Percentiles rank a stretch among this genome's conserved stretches.
Conservation (phyloP, 768 basidiomycete genomes). For the Termitomyces eurrhizus region DNA sequence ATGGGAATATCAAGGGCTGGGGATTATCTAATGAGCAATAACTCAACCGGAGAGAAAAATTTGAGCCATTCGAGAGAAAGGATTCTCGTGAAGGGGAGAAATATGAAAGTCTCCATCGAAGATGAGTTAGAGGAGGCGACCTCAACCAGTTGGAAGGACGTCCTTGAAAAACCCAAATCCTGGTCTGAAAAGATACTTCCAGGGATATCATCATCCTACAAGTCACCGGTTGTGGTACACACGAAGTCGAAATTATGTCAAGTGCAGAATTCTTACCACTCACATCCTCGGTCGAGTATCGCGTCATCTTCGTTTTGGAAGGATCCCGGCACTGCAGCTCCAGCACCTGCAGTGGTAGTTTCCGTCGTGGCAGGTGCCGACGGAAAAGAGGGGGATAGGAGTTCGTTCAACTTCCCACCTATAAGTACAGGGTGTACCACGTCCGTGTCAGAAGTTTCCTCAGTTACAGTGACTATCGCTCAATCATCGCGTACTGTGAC, state of each 20-base stretch:
- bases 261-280: conserved; percentile 24
- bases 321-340: conserved; percentile 48
- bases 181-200: conserved; percentile 36
- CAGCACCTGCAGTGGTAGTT: conserved; percentile 50
- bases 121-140: conserved; percentile 28
- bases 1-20: conserved; percentile 31
- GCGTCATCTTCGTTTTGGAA: conserved; percentile 43
- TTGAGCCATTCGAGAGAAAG: conserved; percentile 21
- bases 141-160: conserved; percentile 36
- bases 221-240: conserved; percentile 28
- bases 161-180: conserved; percentile 25
- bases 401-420: conserved; percentile 29
- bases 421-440: conserved; percentile 24
- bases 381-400: conserved; percentile 31
- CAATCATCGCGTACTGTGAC: conserved; percentile 39
- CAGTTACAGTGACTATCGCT: conserved; percentile 34
- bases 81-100: conserved; percentile 27
- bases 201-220: conserved; percentile 34
- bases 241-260: conserved; percentile 28
- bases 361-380: conserved; percentile 44
- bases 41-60: conserved; percentile 10
- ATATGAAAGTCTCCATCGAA: conserved; percentile 27
- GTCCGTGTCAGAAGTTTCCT: conserved; percentile 33
- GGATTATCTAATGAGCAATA: conserved; percentile 8
- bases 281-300: conserved; percentile 34